These are phyloP conservation scores for Clitocybe nebularis DNA, from an alignment of 1,284 basidiomycete genomes.

Conservation along the genomic window DNA sequence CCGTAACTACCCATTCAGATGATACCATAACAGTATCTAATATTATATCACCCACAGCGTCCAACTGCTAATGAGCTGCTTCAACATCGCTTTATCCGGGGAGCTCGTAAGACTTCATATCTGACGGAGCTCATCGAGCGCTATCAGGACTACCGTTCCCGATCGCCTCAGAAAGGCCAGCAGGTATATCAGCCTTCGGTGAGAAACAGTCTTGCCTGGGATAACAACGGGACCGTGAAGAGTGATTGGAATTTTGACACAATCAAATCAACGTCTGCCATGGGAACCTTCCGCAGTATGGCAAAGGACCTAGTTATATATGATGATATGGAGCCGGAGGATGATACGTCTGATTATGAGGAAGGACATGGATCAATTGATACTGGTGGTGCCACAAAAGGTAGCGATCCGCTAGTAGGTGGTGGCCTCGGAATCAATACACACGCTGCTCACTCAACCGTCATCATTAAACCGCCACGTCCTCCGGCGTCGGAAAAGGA, in stretches of 20 bases:
- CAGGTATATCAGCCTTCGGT: slow-evolving; percentile 53
- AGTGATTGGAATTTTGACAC: slow-evolving; percentile 98
- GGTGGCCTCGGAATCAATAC: slow-evolving; percentile 47
- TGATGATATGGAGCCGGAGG: slow-evolving; percentile 50
- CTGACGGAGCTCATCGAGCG: slow-evolving; percentile 87
- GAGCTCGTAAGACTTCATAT: slow-evolving; percentile 76
- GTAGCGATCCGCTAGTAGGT: slow-evolving; percentile 48
- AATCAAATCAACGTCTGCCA: slow-evolving; percentile 65
- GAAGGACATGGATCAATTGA: slow-evolving; percentile 50
- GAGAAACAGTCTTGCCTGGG: slow-evolving; percentile 58
- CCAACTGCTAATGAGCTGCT: slow-evolving; percentile 89
- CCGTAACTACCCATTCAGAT: slow-evolving; percentile 40
- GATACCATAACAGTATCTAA: slow-evolving; percentile 15
- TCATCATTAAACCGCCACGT: slow-evolving; percentile 53
- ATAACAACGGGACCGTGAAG: slow-evolving; percentile 65
- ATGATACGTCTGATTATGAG: slow-evolving; percentile 39
- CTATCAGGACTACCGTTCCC: slow-evolving; percentile 65
- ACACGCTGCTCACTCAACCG: slow-evolving; percentile 63
- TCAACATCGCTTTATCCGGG: slow-evolving; percentile 87
- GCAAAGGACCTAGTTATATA: slow-evolving; percentile 56
- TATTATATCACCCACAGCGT: slow-evolving; percentile 48
- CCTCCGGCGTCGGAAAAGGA: slow-evolving; percentile 36
- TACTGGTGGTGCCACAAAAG: slow-evolving; percentile 55
- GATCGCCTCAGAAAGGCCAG: slow-evolving; percentile 51
- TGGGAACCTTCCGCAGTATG: slow-evolving; percentile 71